Conservation (phyloP, 805 yeast genomes). For the Starmerella kuoi region DNA sequence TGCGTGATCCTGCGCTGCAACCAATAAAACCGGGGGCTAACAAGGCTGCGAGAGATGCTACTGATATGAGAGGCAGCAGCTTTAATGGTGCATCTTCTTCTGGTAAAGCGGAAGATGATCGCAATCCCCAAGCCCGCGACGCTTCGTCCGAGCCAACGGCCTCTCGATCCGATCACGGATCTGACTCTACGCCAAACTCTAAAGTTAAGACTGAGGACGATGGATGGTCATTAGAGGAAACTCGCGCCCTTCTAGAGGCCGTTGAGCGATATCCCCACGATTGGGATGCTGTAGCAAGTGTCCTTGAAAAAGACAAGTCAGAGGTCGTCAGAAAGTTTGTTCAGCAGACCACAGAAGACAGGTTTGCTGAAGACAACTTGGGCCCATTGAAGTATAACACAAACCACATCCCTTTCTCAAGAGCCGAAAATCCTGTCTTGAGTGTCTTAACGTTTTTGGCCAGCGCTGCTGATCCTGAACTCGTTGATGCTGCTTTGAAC, state of each 20-base stretch:
- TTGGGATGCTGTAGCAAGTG: conserved; percentile 65
- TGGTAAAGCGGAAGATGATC: neutral
- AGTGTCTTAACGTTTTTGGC: conserved; percentile 84
- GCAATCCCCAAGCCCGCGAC: neutral
- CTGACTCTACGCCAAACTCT: neutral
- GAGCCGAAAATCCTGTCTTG: conserved; percentile 85
- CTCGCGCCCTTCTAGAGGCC: conserved; percentile 50
- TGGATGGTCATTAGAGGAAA: conserved; percentile 54
- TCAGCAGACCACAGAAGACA: conserved; percentile 63
- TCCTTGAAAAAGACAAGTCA: conserved; percentile 51
- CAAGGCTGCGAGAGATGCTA: neutral
- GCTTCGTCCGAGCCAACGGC: neutral
- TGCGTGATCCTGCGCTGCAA: conserved; percentile 34
- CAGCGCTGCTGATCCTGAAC: conserved; percentile 71
- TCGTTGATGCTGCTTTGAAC: conserved; percentile 67
- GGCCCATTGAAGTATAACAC: conserved; percentile 76
- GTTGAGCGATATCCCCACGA: conserved; percentile 52
- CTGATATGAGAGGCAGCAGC: neutral
- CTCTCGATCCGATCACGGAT: neutral
- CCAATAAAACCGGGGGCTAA: conserved; percentile 7
- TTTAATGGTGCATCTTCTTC: neutral
- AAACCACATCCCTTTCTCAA: conserved; percentile 62
- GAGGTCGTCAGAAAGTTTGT: conserved; percentile 72
- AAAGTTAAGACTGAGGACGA: neutral
- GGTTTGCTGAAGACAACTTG: conserved; percentile 42